Percentiles rank a stretch among this genome's conserved stretches.
These are phyloP conservation scores for Glaciozyma antarctica DNA, from an alignment of 768 basidiomycete genomes.

Conservation along the genomic window DNA sequence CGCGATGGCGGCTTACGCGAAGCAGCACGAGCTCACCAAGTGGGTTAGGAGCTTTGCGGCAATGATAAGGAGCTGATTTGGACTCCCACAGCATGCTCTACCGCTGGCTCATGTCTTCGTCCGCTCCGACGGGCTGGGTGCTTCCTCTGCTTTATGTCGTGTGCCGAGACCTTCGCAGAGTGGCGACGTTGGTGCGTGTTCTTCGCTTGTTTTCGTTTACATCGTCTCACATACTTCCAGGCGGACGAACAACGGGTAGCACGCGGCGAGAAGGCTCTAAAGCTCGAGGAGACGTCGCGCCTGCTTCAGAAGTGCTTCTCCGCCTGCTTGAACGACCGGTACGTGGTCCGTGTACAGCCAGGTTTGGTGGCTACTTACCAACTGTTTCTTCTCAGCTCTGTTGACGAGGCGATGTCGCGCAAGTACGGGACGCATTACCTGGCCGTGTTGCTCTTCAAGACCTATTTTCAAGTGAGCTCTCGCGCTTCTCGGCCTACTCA, in stretches of 20 bases:
- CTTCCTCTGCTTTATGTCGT: background rate
- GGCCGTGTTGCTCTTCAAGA: slow-evolving; percentile 80
- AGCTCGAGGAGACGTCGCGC: slow-evolving; percentile 33
- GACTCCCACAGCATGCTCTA: background rate
- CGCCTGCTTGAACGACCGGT: slow-evolving; percentile 75
- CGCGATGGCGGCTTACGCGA: slow-evolving; percentile 6
- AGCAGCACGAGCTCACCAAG: slow-evolving; percentile 25
- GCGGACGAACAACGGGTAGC: slow-evolving; percentile 16
- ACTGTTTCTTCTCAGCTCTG: background rate
- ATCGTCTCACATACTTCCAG: background rate
- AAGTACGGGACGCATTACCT: slow-evolving; percentile 91
- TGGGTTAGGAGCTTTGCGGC: slow-evolving; percentile 1
- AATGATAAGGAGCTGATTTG: background rate
- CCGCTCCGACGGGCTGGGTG: background rate
- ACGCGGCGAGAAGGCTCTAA: slow-evolving; percentile 20
- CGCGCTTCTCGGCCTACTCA: background rate
- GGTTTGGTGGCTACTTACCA: background rate
- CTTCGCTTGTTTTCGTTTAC: no score
- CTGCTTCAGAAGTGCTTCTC: slow-evolving; percentile 32
- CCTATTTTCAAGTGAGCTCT: slow-evolving; percentile 70
- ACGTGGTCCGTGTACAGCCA: slow-evolving; percentile 24
- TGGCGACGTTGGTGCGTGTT: background rate
- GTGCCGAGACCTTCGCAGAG: background rate
- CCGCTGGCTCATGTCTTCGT: background rate
- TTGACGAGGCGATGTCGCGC: slow-evolving; percentile 53